Evolutionary conservation across 2,329 filamentous ascomycete species (phyloP).

Genomic region (Exophiala spinifera): DNA sequence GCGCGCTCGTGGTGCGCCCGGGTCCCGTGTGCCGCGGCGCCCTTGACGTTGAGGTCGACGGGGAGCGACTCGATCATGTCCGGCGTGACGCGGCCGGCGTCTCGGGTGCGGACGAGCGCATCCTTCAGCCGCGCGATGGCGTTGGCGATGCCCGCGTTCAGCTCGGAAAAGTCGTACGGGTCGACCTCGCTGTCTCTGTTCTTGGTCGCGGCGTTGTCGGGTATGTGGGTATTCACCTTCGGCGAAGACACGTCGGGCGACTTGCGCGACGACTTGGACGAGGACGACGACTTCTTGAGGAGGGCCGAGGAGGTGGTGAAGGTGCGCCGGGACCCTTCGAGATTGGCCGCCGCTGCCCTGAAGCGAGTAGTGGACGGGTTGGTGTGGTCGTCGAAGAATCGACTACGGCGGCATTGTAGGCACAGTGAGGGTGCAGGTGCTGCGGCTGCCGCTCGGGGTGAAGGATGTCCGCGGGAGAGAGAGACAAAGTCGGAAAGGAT

Average conservation of each 20-base stretch:
- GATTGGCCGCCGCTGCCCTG: too few relatives aligned
- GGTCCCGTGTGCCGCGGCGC: conserved; percentile 46
- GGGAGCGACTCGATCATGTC: conserved; percentile 59
- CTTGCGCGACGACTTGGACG: conserved; percentile 37
- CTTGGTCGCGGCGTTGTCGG: conserved; percentile 45
- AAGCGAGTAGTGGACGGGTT: too few relatives aligned
- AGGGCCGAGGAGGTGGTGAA: conserved; percentile 45
- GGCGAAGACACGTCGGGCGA: conserved; percentile 28
- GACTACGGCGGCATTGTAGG: too few relatives aligned
- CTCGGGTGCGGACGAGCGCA: conserved; percentile 60
- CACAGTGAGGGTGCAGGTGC: too few relatives aligned
- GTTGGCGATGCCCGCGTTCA: conserved; percentile 56
- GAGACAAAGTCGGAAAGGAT: too few relatives aligned
- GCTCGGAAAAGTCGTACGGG: conserved; percentile 58
- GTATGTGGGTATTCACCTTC: conserved; percentile 40
- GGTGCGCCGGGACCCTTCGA: neutral
- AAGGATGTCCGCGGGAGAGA: too few relatives aligned
- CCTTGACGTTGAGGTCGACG: conserved; percentile 57
- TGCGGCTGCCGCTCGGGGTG: too few relatives aligned
- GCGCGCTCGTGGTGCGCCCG: conserved; percentile 38
- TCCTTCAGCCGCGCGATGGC: conserved; percentile 57
- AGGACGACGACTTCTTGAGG: conserved; percentile 54
- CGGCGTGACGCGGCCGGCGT: conserved; percentile 61
- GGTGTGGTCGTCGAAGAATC: too few relatives aligned
- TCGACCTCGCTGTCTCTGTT: conserved; percentile 43